A percentile compares a stretch with the other conserved stretches of the same genome.
These are phyloP conservation scores for Phaffomyces opuntiae DNA, from an alignment of 805 yeast genomes.

Conservation along the genomic window DNA sequence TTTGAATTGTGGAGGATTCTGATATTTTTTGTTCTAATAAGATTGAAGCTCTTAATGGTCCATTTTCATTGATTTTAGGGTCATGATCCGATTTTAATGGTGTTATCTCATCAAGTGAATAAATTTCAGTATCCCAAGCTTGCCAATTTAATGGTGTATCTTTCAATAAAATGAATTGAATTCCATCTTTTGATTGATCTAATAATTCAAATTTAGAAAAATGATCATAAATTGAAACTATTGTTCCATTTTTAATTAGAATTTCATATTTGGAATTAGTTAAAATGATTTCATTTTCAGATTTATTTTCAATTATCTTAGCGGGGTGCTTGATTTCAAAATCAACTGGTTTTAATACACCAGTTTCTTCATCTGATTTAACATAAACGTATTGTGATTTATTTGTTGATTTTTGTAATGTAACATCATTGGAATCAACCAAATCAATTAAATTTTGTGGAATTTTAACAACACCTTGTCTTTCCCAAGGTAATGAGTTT, in stretches of 20 bases:
- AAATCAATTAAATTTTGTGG: slow-evolving; percentile 14
- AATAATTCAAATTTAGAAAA: slow-evolving; percentile 57
- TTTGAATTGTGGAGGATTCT: slow-evolving; percentile 48
- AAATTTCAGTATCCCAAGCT: slow-evolving; percentile 97
- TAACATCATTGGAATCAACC: not conserved
- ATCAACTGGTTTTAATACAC: not conserved
- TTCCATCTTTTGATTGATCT: slow-evolving; percentile 55
- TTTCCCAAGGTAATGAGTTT: slow-evolving; percentile 62
- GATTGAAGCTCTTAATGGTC: slow-evolving; percentile 58
- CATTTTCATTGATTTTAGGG: slow-evolving; percentile 33
- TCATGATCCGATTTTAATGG: slow-evolving; percentile 1
- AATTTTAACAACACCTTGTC: slow-evolving; percentile 35
- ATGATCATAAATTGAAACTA: slow-evolving; percentile 59
- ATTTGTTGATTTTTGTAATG: not conserved
- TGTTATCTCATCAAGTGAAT: slow-evolving; percentile 65
- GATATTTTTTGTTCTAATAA: slow-evolving; percentile 57
- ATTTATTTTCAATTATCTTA: slow-evolving; percentile 32
- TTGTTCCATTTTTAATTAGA: slow-evolving; percentile 49
- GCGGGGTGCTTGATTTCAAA: slow-evolving; percentile 39
- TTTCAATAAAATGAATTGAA: slow-evolving; percentile 74
- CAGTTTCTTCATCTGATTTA: slow-evolving; percentile 2
- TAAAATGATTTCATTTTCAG: slow-evolving; percentile 36
- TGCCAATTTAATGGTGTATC: slow-evolving; percentile 90
- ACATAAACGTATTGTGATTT: slow-evolving; percentile 17
- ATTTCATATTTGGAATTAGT: slow-evolving; percentile 59